These are phyloP conservation scores for Neophaeococcomyces mojaviensis DNA, from an alignment of 2,329 filamentous ascomycete species.

Conservation along the genomic window DNA sequence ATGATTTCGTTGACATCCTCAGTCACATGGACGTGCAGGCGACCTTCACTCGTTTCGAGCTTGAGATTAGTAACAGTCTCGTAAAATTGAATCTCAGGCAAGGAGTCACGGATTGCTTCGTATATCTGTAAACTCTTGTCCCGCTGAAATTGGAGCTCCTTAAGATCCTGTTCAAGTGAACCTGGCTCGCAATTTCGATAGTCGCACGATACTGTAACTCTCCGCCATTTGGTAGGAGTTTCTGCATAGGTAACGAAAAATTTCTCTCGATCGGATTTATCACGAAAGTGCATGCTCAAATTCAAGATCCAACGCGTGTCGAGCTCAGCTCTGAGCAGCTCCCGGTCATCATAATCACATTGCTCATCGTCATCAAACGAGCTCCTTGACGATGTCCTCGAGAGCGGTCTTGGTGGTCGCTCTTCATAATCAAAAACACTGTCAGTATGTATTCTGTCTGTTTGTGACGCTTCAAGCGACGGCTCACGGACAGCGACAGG, in stretches of 20 bases:
- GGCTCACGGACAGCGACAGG: slow-evolving; percentile 2
- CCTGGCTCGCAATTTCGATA: slow-evolving; percentile 72
- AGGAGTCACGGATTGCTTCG: slow-evolving; percentile 83
- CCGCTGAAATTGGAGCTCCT: slow-evolving; percentile 69
- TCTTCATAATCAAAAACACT: slow-evolving; percentile 18
- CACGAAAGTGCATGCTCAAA: slow-evolving; percentile 94
- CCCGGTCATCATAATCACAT: slow-evolving; percentile 24
- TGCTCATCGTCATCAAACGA: slow-evolving; percentile 22
- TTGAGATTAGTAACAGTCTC: slow-evolving; percentile 93
- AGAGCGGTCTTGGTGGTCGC: slow-evolving; percentile 25
- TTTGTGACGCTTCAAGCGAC: slow-evolving; percentile 14
- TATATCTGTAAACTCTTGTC: slow-evolving; percentile 93
- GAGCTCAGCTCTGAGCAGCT: slow-evolving; percentile 65
- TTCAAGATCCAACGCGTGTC: slow-evolving; percentile 92
- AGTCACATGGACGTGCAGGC: slow-evolving; percentile 93
- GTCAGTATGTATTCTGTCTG: slow-evolving; percentile 16
- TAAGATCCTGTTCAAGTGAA: slow-evolving; percentile 79
- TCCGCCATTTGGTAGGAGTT: slow-evolving; percentile 67
- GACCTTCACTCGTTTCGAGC: slow-evolving; percentile 77
- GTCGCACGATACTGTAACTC: slow-evolving; percentile 88
- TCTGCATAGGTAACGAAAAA: slow-evolving; percentile 96
- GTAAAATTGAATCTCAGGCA: slow-evolving; percentile 92
- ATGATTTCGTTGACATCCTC: slow-evolving; percentile 96
- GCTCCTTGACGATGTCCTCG: slow-evolving; percentile 43
- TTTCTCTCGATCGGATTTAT: slow-evolving; percentile 87